phyloP scores from a whole-genome alignment of 257 asterid genomes.

The Anisodus acutangulus region DNA sequence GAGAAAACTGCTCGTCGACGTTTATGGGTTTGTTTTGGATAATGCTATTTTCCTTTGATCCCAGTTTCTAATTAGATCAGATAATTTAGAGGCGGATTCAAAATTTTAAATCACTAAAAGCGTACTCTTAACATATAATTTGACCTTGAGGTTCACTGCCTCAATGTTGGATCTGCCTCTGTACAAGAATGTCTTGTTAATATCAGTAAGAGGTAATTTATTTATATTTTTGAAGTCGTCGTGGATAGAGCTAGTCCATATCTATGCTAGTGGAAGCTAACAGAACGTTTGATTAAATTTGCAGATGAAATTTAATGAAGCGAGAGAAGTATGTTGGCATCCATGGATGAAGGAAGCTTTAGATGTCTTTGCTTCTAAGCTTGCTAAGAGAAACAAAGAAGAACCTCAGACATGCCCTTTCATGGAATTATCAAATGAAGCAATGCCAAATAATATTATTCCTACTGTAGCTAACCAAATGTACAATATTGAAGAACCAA shows the following conservation, averaged over 20 bases:
- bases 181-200: background rate
- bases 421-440: background rate
- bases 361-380: conserved; percentile 55
- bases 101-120: background rate
- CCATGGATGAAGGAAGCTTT: conserved; percentile 94
- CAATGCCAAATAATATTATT: background rate
- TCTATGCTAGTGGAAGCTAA: background rate
- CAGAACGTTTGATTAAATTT: background rate
- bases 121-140: background rate
- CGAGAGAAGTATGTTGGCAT: conserved; percentile 65
- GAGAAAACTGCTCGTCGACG: conserved; percentile 84
- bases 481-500: background rate
- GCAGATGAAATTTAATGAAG: conserved; percentile 78
- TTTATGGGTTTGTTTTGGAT: conserved; percentile 67
- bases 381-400: conserved; percentile 29
- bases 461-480: background rate
- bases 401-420: conserved; percentile 22
- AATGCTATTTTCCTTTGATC: background rate
- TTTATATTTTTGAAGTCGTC: background rate
- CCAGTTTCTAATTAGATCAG: background rate
- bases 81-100: background rate
- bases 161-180: background rate
- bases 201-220: background rate
- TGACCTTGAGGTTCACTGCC: background rate
- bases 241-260: background rate